Evolutionary conservation across 2,329 filamentous ascomycete genomes (phyloP), one percentile per base, ranked within the genome.

Genomic region (Trichoderma koningii): DNA sequence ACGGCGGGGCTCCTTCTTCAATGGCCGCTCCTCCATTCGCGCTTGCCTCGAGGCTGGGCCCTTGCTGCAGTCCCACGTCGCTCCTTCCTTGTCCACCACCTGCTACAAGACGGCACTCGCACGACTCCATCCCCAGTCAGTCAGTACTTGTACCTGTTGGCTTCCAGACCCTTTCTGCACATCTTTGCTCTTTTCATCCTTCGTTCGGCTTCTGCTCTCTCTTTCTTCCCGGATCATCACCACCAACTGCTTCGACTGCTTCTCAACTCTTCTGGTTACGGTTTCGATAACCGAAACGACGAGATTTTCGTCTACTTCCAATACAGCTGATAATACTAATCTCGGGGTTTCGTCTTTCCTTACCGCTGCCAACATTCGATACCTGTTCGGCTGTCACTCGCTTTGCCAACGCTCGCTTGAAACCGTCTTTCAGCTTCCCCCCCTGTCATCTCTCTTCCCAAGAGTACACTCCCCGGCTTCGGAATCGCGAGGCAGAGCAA

Each of bases 131-230:
- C 30, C 34, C 34, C 12, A 38, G 34, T 38, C 34, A 14, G 14
- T 10, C 9, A 38, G 34, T 14, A 38, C n/a, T 52, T 34, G 26
- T 52, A 44, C 15, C 6, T 15, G 28, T 17, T 26, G 51, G 26
- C 57, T 62, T 48, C 57, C 45, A 28, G 44, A 19, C 23, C 65
- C 66, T 65, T 45, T 21, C 23, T 64, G 62, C 62, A 64, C 65
- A 68, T 68, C 66, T 66, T 68, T 69, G 21, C 68, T 67, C 62
- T 59, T 68, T 68, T 66, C 64, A 69, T 66, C 68, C 57, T 44
- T 51, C 50, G 19, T 50, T 55, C 47, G 48, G 19, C 55, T 59
- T 52, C 26, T 47, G 41, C 42, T 56, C 41, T 48, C 42, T 56
- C 41, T 55, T 28, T 23, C 38, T 44, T 38, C 61, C 60, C 47